Evolutionary conservation across 306 rosid species (phyloP).

Genomic region (Hippophae rhamnoides): DNA sequence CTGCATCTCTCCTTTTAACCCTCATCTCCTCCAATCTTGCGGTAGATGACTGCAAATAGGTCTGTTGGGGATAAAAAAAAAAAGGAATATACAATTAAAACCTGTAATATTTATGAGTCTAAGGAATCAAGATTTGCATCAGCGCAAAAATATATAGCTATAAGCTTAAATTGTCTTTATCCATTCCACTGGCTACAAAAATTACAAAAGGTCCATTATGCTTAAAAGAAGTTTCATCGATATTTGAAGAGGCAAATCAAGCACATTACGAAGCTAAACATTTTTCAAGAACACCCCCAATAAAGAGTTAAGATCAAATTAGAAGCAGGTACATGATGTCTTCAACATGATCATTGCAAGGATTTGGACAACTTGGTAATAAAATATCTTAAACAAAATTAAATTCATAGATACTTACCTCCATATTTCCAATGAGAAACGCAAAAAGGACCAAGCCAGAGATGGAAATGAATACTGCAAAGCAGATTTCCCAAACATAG

Average conservation of each 20-base stretch:
- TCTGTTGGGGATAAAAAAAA: conserved; percentile 26
- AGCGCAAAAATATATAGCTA: too few relatives aligned
- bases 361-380: not conserved
- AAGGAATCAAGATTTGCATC: not conserved
- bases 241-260: too few relatives aligned
- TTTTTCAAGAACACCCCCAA: too few relatives aligned
- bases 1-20: conserved; percentile 16
- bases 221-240: too few relatives aligned
- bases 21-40: conserved; percentile 56
- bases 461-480: conserved; percentile 13
- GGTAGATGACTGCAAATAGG: conserved; percentile 52
- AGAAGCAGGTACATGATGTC: not conserved
- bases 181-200: too few relatives aligned
- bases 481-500: conserved; percentile 3
- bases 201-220: too few relatives aligned
- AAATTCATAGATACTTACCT: conserved; percentile 7
- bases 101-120: not conserved
- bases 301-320: too few relatives aligned
- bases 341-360: not conserved
- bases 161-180: too few relatives aligned
- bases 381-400: not conserved
- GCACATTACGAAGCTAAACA: too few relatives aligned
- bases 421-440: conserved; percentile 15
- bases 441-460: conserved; percentile 13
- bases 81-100: too few relatives aligned